Conservation (phyloP, 2,329 filamentous ascomycete species). For the Aspergillus sergii region DNA sequence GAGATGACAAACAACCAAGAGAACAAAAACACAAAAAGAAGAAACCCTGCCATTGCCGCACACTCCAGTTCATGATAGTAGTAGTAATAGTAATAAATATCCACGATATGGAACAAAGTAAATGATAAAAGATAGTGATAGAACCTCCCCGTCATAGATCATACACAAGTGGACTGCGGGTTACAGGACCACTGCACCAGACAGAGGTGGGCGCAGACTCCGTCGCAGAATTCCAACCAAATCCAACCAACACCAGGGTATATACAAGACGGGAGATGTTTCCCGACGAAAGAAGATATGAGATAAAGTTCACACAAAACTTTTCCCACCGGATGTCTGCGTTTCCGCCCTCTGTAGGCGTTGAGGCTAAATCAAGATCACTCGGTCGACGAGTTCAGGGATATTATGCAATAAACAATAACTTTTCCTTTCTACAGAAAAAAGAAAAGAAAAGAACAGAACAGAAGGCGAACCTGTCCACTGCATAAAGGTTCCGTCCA, state of each 20-base stretch:
- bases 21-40: conserved; percentile 13
- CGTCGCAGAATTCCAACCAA: conserved; percentile 21
- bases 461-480: conserved; percentile 8
- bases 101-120: conserved; percentile 17
- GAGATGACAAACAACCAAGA: background rate
- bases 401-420: conserved; percentile 22
- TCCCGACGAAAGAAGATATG: conserved; percentile 20
- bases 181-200: conserved; percentile 23
- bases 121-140: conserved; percentile 26
- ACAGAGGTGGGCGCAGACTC: conserved; percentile 25
- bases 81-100: conserved; percentile 11
- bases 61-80: conserved; percentile 31
- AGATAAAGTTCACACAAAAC: conserved; percentile 24
- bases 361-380: conserved; percentile 18
- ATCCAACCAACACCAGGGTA: conserved; percentile 28
- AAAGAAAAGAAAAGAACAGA: conserved; percentile 27
- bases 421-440: conserved; percentile 27
- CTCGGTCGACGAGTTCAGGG: conserved; percentile 24
- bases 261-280: conserved; percentile 32
- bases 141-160: conserved; percentile 34
- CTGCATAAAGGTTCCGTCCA: background rate
- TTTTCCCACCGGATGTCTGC: conserved; percentile 22
- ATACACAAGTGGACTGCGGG: conserved; percentile 28
- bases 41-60: conserved; percentile 32
- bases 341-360: conserved; percentile 18